These are phyloP conservation scores for Arthromyces matolae DNA, from an alignment of 768 basidiomycete genomes.

Conservation along the genomic window DNA sequence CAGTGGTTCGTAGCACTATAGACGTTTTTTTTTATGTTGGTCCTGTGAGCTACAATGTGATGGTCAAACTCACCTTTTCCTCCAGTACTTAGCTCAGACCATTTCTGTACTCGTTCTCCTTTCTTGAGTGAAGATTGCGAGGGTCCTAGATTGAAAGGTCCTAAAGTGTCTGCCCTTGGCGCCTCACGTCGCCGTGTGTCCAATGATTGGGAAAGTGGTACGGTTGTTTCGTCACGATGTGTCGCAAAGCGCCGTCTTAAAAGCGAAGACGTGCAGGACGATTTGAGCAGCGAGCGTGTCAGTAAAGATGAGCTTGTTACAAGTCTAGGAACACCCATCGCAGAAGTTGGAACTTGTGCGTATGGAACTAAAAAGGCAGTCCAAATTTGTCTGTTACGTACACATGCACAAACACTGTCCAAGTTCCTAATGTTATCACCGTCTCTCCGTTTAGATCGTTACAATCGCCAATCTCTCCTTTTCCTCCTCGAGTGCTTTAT, in stretches of 20 bases:
- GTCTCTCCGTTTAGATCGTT: no score
- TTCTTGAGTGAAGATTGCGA: slow-evolving; percentile 50
- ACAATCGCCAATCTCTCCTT: slow-evolving; percentile 31
- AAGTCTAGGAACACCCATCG: slow-evolving; percentile 19
- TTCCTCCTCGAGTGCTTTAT: slow-evolving; percentile 49
- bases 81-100: slow-evolving; percentile 72
- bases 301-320: slow-evolving; percentile 7
- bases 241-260: slow-evolving; percentile 42
- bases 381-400: no score
- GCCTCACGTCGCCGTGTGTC: slow-evolving; percentile 50
- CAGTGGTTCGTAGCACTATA: slow-evolving; percentile 47
- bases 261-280: slow-evolving; percentile 5
- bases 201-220: slow-evolving; percentile 60
- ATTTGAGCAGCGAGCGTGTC: slow-evolving; percentile 7
- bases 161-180: slow-evolving; percentile 56
- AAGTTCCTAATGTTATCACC: no score
- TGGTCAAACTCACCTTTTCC: slow-evolving; percentile 67
- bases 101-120: slow-evolving; percentile 61
- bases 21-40: not conserved
- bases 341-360: no score
- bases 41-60: not conserved
- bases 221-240: slow-evolving; percentile 41
- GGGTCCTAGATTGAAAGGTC: slow-evolving; percentile 76
- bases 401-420: slow-evolving; percentile 19
- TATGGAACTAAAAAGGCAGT: not conserved